Evolutionary conservation across 2,329 filamentous ascomycete genomes (phyloP).

Genomic region (Sphaerulina populicola): DNA sequence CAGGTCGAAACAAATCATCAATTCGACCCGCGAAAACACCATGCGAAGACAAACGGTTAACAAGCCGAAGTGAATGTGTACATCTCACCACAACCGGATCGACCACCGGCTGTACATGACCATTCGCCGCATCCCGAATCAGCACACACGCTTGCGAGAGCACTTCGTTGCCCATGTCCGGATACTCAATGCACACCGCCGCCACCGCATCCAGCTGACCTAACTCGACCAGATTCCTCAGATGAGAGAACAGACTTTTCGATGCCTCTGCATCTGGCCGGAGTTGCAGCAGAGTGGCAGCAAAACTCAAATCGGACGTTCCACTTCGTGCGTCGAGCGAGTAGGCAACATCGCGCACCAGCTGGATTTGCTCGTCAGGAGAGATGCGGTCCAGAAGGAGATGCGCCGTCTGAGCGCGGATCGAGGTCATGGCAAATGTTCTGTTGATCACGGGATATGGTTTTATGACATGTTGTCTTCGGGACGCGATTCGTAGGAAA

Average conservation of each 20-base stretch:
- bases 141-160: constrained; percentile 2
- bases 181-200: constrained; percentile 16
- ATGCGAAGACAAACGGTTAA: constrained; percentile 2
- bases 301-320: constrained; percentile 17
- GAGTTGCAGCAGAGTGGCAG: constrained; percentile 17
- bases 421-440: constrained; percentile 14
- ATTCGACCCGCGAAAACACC: background rate
- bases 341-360: constrained; percentile 18
- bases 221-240: constrained; percentile 12
- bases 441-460: background rate
- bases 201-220: constrained; percentile 16
- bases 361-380: constrained; percentile 14
- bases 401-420: constrained; percentile 16
- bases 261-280: constrained; percentile 9
- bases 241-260: constrained; percentile 9
- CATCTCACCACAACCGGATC: background rate
- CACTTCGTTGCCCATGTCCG: constrained; percentile 12
- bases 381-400: constrained; percentile 21
- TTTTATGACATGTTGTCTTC: background rate
- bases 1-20: constrained; percentile 8
- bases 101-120: background rate
- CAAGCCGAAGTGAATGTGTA: constrained; percentile 6
- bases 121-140: background rate
- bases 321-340: constrained; percentile 14
- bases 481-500: background rate